A percentile compares a stretch with the other conserved stretches of the same genome.
Evolutionary conservation across 2,329 filamentous ascomycete species (phyloP).

Genomic region (Alternaria conjuncta): DNA sequence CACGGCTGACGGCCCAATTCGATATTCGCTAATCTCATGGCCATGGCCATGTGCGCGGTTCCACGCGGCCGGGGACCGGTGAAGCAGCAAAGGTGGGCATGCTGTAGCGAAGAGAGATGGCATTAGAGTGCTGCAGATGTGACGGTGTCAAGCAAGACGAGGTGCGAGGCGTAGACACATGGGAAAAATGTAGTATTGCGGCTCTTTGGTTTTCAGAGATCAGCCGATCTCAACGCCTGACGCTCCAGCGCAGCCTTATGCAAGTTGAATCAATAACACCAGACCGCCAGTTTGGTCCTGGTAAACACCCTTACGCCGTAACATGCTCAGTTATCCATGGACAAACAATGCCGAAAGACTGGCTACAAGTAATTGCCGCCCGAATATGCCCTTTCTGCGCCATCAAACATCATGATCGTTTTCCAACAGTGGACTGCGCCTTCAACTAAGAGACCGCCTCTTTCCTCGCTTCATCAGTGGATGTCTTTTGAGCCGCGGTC

Average conservation of each 20-base stretch:
- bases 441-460: not conserved
- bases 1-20: not conserved
- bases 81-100: not conserved
- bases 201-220: not conserved
- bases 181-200: not conserved
- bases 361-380: not conserved
- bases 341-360: not conserved
- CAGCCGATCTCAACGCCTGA: not conserved
- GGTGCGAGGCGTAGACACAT: not conserved
- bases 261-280: not conserved
- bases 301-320: not conserved
- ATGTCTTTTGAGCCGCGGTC: not conserved
- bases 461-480: not conserved
- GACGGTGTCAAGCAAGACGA: not conserved
- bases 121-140: not conserved
- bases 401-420: not conserved
- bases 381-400: not conserved
- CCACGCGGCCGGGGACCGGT: not conserved
- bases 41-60: not conserved
- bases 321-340: not conserved
- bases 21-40: not conserved
- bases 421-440: not conserved
- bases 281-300: not conserved
- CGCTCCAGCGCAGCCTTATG: not conserved
- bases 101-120: not conserved